Evolutionary conservation across 2,329 filamentous ascomycete species (phyloP), one percentile per base, ranked within the genome.

Genomic region (Epichloe sylvatica): DNA sequence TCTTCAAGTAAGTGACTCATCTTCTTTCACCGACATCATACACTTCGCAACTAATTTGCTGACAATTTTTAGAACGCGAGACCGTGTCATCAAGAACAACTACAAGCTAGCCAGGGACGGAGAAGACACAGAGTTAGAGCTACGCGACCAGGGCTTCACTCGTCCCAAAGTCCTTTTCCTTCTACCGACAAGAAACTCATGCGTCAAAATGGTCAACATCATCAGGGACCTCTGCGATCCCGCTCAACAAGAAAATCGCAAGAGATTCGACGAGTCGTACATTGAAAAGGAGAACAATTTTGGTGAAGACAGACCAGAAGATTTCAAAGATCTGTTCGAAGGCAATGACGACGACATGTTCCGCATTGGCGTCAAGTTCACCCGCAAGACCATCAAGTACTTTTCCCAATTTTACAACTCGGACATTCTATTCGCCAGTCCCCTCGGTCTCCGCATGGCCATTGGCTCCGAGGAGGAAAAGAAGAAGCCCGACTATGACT

Each of bases 341-440:
- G 92, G 92, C 52, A 97, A 96, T 62, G 88, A 95, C 63, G 92
- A 97, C 63, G 92, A 98, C 68, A 92, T 94, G 78, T 98, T 97
- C 70, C 81, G 91, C 3, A 72, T 97, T 2, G 92, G 91, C n/a
- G 68, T 98, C 62, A 98, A 97, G 67, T 94, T 98, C 64, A 97
- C 92, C 0, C 80, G 92, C 53, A 97, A 96, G 68, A 94, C 89
- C 0, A 75, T 97, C 62, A 97, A 96, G 64, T 92, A 86, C 64
- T 98, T 94, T 69, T 78, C 91, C 0, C 85, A 89, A 54, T 98
- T 98, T 65, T 97, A 97, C 72, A 91, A 84, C 64, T 95, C 90
- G 9, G 92, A 98, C 63, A 89, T 98, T 55, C 87, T 98, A 49
- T 75, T 98, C 49, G 89, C 88, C 21, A 94, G 88, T 56, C 88